These are phyloP conservation scores for Cryptococcus neoformans DNA, from an alignment of 1,284 basidiomycete species.

Conservation along the genomic window DNA sequence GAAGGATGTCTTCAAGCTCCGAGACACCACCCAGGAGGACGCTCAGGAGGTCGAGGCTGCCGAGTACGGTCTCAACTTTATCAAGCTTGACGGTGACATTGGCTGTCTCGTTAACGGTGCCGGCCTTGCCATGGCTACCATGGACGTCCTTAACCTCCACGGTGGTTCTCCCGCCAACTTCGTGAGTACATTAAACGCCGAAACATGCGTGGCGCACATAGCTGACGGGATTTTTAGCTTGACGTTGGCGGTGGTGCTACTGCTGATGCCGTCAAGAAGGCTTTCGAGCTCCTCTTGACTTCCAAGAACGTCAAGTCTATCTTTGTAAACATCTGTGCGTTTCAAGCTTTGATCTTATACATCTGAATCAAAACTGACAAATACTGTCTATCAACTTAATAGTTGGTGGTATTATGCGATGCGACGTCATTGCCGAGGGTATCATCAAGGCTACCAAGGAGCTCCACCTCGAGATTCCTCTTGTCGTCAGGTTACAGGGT, in stretches of 20 bases:
- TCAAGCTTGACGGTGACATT: conserved; percentile 97
- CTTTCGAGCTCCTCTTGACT: conserved; percentile 89
- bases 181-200: conserved; percentile 18
- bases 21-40: conserved; percentile 94
- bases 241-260: conserved; percentile 98
- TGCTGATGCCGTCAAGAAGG: conserved; percentile 98
- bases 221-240: conserved; percentile 52
- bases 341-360: neutral
- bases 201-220: neutral
- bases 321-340: conserved; percentile 88
- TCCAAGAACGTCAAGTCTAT: conserved; percentile 96
- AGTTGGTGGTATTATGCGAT: conserved; percentile 87
- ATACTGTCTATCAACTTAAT: neutral
- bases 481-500: conserved; percentile 93
- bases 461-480: conserved; percentile 75
- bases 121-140: conserved; percentile 99
- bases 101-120: conserved; percentile 99
- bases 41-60: conserved; percentile 91
- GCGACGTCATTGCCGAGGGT: conserved; percentile 93
- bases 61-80: conserved; percentile 90
- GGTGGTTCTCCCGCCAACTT: conserved; percentile 96
- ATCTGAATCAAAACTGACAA: neutral
- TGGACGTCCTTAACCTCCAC: conserved; percentile 95
- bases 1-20: conserved; percentile 80
- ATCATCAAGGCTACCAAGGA: conserved; percentile 98